These are phyloP conservation scores for Coix lacrymajobi DNA, from an alignment of 176 grass and related monocot species.

Conservation along the genomic window DNA sequence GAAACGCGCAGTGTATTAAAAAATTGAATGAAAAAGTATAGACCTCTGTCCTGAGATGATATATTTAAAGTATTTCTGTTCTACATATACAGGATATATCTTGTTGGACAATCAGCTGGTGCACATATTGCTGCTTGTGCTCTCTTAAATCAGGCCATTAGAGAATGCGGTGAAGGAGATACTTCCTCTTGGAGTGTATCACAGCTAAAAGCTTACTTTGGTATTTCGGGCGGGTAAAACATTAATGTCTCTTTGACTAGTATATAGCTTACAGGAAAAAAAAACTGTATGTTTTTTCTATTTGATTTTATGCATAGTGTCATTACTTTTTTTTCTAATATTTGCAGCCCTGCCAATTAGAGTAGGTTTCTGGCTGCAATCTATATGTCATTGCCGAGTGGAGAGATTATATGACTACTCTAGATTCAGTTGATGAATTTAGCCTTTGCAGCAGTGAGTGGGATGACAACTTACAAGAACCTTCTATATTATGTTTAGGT, in stretches of 20 bases:
- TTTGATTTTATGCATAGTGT: background rate
- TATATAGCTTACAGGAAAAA: background rate
- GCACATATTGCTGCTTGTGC: conserved; percentile 90
- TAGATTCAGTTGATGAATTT: conserved; percentile 3
- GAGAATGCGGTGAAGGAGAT: conserved; percentile 73
- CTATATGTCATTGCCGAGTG: background rate
- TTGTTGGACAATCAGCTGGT: conserved; percentile 95
- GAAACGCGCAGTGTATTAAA: background rate
- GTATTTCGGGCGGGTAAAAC: conserved; percentile 95
- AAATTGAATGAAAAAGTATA: background rate
- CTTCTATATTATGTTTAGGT: background rate
- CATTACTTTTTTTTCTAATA: background rate
- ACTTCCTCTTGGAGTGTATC: conserved; percentile 68
- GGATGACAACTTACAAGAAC: background rate
- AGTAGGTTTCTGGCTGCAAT: background rate
- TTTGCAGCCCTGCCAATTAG: background rate
- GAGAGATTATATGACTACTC: background rate
- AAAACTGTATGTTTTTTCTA: background rate
- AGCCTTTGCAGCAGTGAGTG: background rate
- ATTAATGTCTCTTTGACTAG: background rate
- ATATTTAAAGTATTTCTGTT: conserved; percentile 1
- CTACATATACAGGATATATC: conserved; percentile 69
- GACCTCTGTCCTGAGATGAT: background rate
- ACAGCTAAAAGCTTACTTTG: conserved; percentile 89
- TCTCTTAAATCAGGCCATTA: conserved; percentile 77